Evolutionary conservation across 441 rosid species (phyloP).

Genomic region (Bocquillonia castaneifolia): DNA sequence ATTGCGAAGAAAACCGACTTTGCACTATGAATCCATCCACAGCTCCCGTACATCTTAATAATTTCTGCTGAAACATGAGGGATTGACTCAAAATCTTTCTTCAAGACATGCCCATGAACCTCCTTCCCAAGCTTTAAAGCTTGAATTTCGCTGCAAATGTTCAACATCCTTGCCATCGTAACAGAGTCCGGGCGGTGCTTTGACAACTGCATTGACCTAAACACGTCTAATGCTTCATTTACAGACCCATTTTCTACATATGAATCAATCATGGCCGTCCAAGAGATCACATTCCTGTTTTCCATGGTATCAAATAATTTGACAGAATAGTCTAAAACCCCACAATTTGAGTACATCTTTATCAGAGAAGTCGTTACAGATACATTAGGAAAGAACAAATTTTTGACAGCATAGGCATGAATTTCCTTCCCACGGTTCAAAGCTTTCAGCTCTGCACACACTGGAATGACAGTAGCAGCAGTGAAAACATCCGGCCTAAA

Average conservation of each 20-base stretch:
- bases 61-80: conserved; percentile 65
- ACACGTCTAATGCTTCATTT: conserved; percentile 41
- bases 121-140: conserved; percentile 66
- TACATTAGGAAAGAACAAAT: conserved; percentile 60
- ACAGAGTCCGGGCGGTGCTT: conserved; percentile 73
- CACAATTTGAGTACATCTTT: conserved; percentile 75
- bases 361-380: conserved; percentile 65
- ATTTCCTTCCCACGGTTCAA: conserved; percentile 76
- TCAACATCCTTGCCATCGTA: conserved; percentile 53
- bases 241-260: conserved; percentile 39
- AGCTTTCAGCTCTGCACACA: conserved; percentile 59
- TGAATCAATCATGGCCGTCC: conserved; percentile 84
- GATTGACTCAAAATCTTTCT: conserved; percentile 48
- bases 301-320: conserved; percentile 54
- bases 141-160: conserved; percentile 45
- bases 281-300: conserved; percentile 60
- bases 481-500: conserved; percentile 70
- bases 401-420: conserved; percentile 74
- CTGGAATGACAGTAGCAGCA: conserved; percentile 64
- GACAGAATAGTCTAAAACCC: conserved; percentile 43
- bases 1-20: conserved; percentile 46
- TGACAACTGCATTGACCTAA: conserved; percentile 63
- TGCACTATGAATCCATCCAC: conserved; percentile 46
- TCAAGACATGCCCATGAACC: conserved; percentile 64
- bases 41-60: conserved; percentile 65